These are phyloP conservation scores for Apiotrichum montevideense DNA, from an alignment of 1,284 basidiomycete genomes.

Conservation along the genomic window DNA sequence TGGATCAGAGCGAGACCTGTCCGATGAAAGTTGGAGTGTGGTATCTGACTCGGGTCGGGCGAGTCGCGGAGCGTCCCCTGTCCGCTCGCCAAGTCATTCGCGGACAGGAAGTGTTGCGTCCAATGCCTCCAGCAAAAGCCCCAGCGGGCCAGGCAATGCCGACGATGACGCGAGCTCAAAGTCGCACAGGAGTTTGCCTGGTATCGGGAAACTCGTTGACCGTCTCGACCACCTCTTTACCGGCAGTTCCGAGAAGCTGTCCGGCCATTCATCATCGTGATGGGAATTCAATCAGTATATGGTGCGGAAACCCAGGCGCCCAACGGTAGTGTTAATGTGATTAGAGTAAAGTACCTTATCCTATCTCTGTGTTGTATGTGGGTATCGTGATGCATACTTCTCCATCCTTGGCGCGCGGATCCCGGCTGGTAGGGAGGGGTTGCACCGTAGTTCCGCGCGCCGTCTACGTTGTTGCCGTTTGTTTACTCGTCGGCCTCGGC, in stretches of 20 bases:
- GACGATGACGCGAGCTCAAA: too few species aligned
- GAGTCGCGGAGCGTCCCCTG: background rate
- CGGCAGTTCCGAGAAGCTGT: too few species aligned
- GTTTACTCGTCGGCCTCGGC: constrained; percentile 47
- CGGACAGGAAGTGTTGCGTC: background rate
- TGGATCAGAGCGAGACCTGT: background rate
- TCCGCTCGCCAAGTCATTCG: background rate
- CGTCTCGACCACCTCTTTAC: background rate
- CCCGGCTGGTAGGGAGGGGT: too few species aligned
- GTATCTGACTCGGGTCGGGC: constrained; percentile 6
- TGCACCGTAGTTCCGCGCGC: background rate
- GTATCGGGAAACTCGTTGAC: background rate
- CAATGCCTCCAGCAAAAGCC: too few species aligned
- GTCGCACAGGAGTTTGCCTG: background rate
- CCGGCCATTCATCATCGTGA: too few species aligned
- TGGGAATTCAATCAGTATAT: too few species aligned
- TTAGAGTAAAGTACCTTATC: background rate
- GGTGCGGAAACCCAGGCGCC: too few species aligned
- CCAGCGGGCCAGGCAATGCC: too few species aligned
- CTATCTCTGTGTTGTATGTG: background rate
- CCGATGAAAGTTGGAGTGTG: constrained; percentile 19
- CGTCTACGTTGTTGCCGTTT: background rate
- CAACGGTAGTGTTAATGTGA: background rate
- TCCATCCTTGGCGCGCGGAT: background rate
- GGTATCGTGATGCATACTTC: constrained; percentile 20